Percentiles rank a stretch among this genome's conserved stretches.
Evolutionary conservation across 164 flowering plant genomes (phyloP).

Genomic region (Aristolochia fimbriata): DNA sequence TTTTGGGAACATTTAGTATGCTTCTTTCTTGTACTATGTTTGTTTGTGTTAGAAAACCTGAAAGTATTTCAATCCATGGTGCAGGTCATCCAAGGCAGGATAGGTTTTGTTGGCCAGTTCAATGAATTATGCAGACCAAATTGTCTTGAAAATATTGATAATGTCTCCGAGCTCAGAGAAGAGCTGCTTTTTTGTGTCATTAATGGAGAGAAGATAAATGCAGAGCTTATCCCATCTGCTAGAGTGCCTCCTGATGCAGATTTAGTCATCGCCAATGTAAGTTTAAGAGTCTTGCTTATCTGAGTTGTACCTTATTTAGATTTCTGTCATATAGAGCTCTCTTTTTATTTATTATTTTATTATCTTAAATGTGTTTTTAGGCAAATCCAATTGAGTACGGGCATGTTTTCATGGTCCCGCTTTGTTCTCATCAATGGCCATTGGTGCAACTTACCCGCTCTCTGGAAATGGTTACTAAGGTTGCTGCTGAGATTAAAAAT

Average conservation of each 20-base stretch:
- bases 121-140: constrained; percentile 14
- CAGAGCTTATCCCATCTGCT: constrained; percentile 19
- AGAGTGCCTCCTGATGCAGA: constrained; percentile 16
- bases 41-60: too few species aligned
- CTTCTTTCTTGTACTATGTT: too few species aligned
- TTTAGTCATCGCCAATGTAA: constrained; percentile 19
- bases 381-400: constrained; percentile 28
- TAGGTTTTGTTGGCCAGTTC: constrained; percentile 24
- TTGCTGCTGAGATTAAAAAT: constrained; percentile 22
- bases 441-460: constrained; percentile 13
- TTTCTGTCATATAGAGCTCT: not conserved
- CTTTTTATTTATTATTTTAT: not conserved
- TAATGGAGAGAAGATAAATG: constrained; percentile 14
- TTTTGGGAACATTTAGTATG: too few species aligned
- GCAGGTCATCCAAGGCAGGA: constrained; percentile 22
- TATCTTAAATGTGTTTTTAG: constrained; percentile 16
- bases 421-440: constrained; percentile 1
- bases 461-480: constrained; percentile 15
- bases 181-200: constrained; percentile 21
- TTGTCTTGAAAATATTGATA: constrained; percentile 1
- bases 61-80: not conserved
- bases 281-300: not conserved
- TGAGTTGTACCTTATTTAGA: not conserved
- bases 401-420: constrained; percentile 25
- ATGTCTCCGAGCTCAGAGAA: constrained; percentile 3